phyloP scores from a whole-genome alignment of 1,284 basidiomycete genomes.

The Cryptococcus wingfieldii region DNA sequence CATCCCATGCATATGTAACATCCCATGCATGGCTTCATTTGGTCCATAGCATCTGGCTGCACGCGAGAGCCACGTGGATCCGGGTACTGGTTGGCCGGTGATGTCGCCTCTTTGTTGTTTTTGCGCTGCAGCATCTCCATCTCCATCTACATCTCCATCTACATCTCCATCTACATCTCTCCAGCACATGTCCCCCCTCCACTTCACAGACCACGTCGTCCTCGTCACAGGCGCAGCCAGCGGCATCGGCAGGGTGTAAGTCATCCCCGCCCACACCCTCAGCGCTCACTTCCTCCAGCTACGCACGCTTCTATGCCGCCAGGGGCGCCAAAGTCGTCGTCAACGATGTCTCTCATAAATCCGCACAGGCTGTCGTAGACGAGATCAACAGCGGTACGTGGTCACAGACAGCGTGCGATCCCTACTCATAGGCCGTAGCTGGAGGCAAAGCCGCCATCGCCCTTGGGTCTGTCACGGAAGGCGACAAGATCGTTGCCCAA shows the following conservation, averaged over 20 bases:
- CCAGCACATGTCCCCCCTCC: constrained; percentile 16
- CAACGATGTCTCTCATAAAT: constrained; percentile 84
- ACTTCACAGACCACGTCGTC: constrained; percentile 86
- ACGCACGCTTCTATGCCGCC: constrained; percentile 83
- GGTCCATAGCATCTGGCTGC: too few relatives aligned
- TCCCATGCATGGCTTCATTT: not conserved
- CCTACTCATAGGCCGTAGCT: constrained; percentile 52
- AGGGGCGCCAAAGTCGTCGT: constrained; percentile 92
- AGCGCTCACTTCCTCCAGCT: constrained; percentile 55
- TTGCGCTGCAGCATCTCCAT: too few relatives aligned
- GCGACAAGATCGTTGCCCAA: constrained; percentile 73
- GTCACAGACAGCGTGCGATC: not conserved
- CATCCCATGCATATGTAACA: too few relatives aligned
- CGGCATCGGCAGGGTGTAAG: constrained; percentile 85
- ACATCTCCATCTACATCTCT: too few relatives aligned
- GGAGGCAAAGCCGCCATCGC: constrained; percentile 84
- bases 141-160: too few relatives aligned
- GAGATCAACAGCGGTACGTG: constrained; percentile 74
- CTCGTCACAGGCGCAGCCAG: constrained; percentile 95
- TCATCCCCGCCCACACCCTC: too few relatives aligned
- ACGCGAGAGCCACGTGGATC: too few relatives aligned
- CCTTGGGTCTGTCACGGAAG: constrained; percentile 84
- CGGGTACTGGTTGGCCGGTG: too few relatives aligned
- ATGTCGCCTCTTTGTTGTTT: too few relatives aligned
- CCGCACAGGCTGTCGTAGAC: constrained; percentile 88